Evolutionary conservation across 805 yeast species (phyloP).

Genomic region (Candida silvicultrix): DNA sequence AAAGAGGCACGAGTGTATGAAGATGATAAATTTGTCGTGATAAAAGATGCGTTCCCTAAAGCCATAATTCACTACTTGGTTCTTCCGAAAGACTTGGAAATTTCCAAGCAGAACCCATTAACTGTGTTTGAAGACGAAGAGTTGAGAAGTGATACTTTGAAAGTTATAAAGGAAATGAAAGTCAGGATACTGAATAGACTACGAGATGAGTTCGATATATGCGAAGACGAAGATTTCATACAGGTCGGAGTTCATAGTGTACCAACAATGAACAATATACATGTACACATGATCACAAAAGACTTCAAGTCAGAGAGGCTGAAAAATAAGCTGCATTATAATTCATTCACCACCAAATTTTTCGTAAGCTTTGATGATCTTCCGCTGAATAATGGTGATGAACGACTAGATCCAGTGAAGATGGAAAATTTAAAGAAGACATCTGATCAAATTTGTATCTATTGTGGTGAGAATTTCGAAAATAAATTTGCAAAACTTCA

Average conservation of each 20-base stretch:
- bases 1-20: slow-evolving; percentile 34
- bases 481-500: slow-evolving; percentile 38
- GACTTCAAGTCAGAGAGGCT: slow-evolving; percentile 51
- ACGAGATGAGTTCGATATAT: slow-evolving; percentile 10
- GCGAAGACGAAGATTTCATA: slow-evolving; percentile 25
- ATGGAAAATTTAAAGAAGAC: slow-evolving; percentile 30
- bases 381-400: slow-evolving; percentile 37
- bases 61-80: slow-evolving; percentile 53
- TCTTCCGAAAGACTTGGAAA: slow-evolving; percentile 40
- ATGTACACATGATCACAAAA: slow-evolving; percentile 63
- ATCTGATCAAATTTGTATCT: slow-evolving; percentile 33
- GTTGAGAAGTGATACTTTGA: slow-evolving; percentile 19
- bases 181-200: slow-evolving; percentile 13
- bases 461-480: slow-evolving; percentile 34
- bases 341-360: slow-evolving; percentile 62
- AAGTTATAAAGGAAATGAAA: slow-evolving; percentile 7
- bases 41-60: slow-evolving; percentile 61
- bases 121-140: slow-evolving; percentile 23
- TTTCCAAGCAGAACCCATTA: slow-evolving; percentile 44
- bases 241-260: slow-evolving; percentile 61
- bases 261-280: slow-evolving; percentile 67
- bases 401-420: slow-evolving; percentile 31
- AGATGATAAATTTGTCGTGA: slow-evolving; percentile 49
- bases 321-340: slow-evolving; percentile 62
- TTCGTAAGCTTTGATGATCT: slow-evolving; percentile 51